These are phyloP conservation scores for Linnemannia exigua DNA, from an alignment of 192 early-diverging fungal genomes.

Conservation along the genomic window DNA sequence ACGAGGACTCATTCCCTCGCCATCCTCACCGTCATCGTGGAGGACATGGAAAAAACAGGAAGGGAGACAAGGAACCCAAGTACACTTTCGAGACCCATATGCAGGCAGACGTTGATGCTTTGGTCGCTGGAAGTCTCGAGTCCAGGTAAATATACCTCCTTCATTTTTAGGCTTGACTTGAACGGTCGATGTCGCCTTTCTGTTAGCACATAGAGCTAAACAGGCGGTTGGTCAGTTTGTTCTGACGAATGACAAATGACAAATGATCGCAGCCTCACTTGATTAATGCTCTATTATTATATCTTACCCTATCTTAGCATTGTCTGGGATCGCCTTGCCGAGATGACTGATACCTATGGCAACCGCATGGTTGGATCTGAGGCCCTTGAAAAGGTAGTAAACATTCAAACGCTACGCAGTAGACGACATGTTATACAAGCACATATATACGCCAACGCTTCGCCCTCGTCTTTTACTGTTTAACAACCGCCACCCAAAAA, in stretches of 20 bases:
- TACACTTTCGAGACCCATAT: constrained; percentile 40
- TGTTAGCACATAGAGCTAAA: neutral
- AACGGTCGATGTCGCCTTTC: no score
- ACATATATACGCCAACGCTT: neutral
- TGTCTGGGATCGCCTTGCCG: constrained; percentile 72
- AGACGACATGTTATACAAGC: neutral
- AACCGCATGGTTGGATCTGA: constrained; percentile 67
- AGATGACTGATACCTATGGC: constrained; percentile 74
- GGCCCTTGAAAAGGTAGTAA: constrained; percentile 61
- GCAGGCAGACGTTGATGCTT: constrained; percentile 34
- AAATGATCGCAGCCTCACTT: neutral
- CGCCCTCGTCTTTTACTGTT: neutral
- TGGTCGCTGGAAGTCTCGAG: constrained; percentile 52
- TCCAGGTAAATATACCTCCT: constrained; percentile 24
- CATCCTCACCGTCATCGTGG: neutral
- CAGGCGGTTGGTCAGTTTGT: neutral
- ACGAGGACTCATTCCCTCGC: constrained; percentile 1
- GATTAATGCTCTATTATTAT: neutral
- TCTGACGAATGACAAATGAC: neutral
- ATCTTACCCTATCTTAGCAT: constrained; percentile 23
- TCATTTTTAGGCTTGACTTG: no score
- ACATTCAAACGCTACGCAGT: no score
- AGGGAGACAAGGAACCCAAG: neutral
- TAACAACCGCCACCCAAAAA: neutral
- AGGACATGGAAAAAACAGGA: neutral